phyloP scores from a whole-genome alignment of 2,329 filamentous ascomycete genomes.

The Aspergillus novoparasiticus region DNA sequence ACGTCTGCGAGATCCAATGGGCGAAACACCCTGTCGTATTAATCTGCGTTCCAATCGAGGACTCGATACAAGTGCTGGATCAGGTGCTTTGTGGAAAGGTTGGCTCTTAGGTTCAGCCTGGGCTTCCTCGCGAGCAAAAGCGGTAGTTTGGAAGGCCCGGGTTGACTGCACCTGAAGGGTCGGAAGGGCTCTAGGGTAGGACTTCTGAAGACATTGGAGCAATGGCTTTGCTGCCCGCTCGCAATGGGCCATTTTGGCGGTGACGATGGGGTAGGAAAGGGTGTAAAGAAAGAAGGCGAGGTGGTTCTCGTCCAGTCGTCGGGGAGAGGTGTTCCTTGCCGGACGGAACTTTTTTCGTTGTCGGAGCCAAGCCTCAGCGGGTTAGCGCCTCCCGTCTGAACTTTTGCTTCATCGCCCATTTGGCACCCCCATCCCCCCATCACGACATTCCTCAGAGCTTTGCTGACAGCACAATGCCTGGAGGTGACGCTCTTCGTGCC shows the following conservation, averaged over 20 bases:
- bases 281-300: not conserved
- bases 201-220: constrained; percentile 44
- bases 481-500: constrained; percentile 38
- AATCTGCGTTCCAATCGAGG: constrained; percentile 68
- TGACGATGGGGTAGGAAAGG: constrained; percentile 25
- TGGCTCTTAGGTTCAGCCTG: constrained; percentile 42
- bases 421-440: constrained; percentile 12
- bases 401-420: constrained; percentile 33
- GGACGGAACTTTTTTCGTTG: constrained; percentile 43
- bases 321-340: constrained; percentile 18
- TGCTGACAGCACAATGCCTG: constrained; percentile 34
- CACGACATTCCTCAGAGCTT: constrained; percentile 8
- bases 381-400: constrained; percentile 37
- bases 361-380: constrained; percentile 35
- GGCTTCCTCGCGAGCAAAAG: constrained; percentile 46
- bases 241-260: constrained; percentile 42
- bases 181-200: constrained; percentile 36
- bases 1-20: constrained; percentile 82
- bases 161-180: constrained; percentile 39
- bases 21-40: constrained; percentile 67
- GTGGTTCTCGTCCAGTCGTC: not conserved
- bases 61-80: constrained; percentile 70
- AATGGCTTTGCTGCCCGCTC: constrained; percentile 47
- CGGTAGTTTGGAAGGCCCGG: constrained; percentile 54
- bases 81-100: constrained; percentile 49